Conservation (phyloP, 2,329 filamentous ascomycete genomes). For the Cytospora piceae region DNA sequence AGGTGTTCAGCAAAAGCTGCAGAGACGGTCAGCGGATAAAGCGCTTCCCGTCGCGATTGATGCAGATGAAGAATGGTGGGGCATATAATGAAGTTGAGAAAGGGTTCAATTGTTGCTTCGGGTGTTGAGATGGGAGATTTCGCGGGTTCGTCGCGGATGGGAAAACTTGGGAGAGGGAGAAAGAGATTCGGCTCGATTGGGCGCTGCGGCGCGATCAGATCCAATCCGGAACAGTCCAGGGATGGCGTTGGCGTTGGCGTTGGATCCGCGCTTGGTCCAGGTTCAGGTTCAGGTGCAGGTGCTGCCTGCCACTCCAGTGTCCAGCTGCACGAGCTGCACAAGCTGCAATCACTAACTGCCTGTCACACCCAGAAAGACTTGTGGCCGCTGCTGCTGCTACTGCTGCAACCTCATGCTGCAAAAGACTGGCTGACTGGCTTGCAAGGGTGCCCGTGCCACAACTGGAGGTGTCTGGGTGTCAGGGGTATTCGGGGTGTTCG, state of each 20-base stretch:
- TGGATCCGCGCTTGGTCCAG: conserved; percentile 2
- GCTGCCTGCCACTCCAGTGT: neutral
- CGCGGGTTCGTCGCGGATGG: neutral
- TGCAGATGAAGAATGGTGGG: conserved; percentile 18
- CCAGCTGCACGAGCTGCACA: too few species aligned
- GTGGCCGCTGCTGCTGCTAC: too few species aligned
- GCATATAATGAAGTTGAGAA: conserved; percentile 21
- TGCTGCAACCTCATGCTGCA: too few species aligned
- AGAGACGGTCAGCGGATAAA: conserved; percentile 14
- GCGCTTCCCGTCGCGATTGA: conserved; percentile 9
- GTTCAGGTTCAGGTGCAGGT: too few species aligned
- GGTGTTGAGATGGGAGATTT: neutral
- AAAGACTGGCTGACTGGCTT: too few species aligned
- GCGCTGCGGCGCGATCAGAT: conserved; percentile 1
- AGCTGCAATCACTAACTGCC: neutral
- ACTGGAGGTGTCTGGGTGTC: too few species aligned
- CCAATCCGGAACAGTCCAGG: neutral
- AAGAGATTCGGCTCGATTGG: conserved; percentile 1
- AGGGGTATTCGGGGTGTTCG: too few species aligned
- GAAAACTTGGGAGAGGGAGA: conserved; percentile 3
- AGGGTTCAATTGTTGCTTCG: neutral
- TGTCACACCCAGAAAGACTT: neutral
- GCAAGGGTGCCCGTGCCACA: too few species aligned
- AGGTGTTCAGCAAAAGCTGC: conserved; percentile 17
- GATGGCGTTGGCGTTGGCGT: conserved; percentile 1